These are phyloP conservation scores for Fusarium citri DNA, from an alignment of 2,329 filamentous ascomycete genomes.

Conservation along the genomic window DNA sequence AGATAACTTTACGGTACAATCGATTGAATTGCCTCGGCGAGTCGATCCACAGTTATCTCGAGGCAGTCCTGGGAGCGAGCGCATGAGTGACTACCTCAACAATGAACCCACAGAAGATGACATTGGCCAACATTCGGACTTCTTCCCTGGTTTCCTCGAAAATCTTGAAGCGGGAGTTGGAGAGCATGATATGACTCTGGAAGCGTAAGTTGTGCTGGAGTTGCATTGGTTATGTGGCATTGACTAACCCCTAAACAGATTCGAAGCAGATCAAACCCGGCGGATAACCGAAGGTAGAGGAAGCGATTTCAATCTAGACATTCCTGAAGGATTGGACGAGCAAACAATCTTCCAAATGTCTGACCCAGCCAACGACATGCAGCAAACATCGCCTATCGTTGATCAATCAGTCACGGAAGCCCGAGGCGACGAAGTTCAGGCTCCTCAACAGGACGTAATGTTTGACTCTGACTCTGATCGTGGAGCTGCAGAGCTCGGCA, in stretches of 20 bases:
- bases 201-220: slow-evolving; percentile 51
- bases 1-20: slow-evolving; percentile 68
- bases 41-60: slow-evolving; percentile 61
- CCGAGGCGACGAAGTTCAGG: slow-evolving; percentile 28
- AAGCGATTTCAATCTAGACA: slow-evolving; percentile 64
- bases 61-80: slow-evolving; percentile 64
- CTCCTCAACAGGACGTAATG: slow-evolving; percentile 23
- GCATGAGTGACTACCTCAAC: slow-evolving; percentile 65
- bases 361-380: slow-evolving; percentile 48
- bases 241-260: slow-evolving; percentile 40
- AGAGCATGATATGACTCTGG: slow-evolving; percentile 57
- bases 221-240: neutral
- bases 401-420: slow-evolving; percentile 39
- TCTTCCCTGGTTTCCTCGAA: slow-evolving; percentile 62
- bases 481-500: slow-evolving; percentile 31
- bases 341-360: slow-evolving; percentile 65
- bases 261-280: slow-evolving; percentile 56
- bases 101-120: slow-evolving; percentile 54
- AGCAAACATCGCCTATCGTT: slow-evolving; percentile 44
- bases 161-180: slow-evolving; percentile 56
- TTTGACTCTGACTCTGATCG: slow-evolving; percentile 39
- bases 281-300: slow-evolving; percentile 57
- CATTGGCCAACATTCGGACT: slow-evolving; percentile 61
- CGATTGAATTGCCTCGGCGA: slow-evolving; percentile 69
- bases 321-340: slow-evolving; percentile 60